These are phyloP conservation scores for Xerocomus potaroensis DNA, from an alignment of 768 basidiomycete species.

Conservation along the genomic window DNA sequence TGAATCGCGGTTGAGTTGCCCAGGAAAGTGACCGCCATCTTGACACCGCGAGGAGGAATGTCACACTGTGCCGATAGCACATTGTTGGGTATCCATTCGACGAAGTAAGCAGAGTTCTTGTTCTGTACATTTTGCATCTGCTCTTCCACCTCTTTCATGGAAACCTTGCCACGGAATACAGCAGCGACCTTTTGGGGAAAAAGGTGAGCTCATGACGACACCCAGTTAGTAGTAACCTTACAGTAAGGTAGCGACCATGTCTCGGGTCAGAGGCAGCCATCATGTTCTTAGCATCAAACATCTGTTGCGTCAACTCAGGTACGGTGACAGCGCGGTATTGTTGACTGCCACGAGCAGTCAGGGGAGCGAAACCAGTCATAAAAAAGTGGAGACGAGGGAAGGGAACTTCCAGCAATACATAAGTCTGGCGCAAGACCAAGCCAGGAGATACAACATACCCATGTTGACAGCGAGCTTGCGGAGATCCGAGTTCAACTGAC, in stretches of 20 bases:
- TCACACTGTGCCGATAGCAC: slow-evolving; percentile 97
- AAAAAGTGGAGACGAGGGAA: slow-evolving; percentile 99
- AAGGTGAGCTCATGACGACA: neutral
- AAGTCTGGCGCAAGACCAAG: neutral
- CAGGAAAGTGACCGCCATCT: slow-evolving; percentile 97
- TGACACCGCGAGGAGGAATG: slow-evolving; percentile 90
- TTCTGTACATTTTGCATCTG: slow-evolving; percentile 97
- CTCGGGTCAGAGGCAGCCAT: slow-evolving; percentile 98
- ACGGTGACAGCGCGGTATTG: slow-evolving; percentile 97
- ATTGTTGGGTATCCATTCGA: slow-evolving; percentile 99
- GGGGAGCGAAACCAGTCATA: slow-evolving; percentile 93
- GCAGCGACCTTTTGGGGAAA: slow-evolving; percentile 65
- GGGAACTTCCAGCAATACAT: slow-evolving; percentile 53
- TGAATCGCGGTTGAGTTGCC: slow-evolving; percentile 98
- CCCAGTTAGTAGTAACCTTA: slow-evolving; percentile 31
- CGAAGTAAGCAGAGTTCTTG: slow-evolving; percentile 98
- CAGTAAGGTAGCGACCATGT: slow-evolving; percentile 97
- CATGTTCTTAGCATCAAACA: slow-evolving; percentile 99
- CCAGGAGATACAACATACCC: slow-evolving; percentile 50
- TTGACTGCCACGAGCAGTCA: slow-evolving; percentile 91
- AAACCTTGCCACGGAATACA: slow-evolving; percentile 98
- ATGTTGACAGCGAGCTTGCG: slow-evolving; percentile 99
- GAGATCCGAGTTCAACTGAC: slow-evolving; percentile 98
- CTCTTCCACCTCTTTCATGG: slow-evolving; percentile 99
- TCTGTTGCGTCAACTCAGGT: slow-evolving; percentile 96